Evolutionary conservation across 257 asterid species (phyloP).

Genomic region (Nicotiana tomentosiformis): DNA sequence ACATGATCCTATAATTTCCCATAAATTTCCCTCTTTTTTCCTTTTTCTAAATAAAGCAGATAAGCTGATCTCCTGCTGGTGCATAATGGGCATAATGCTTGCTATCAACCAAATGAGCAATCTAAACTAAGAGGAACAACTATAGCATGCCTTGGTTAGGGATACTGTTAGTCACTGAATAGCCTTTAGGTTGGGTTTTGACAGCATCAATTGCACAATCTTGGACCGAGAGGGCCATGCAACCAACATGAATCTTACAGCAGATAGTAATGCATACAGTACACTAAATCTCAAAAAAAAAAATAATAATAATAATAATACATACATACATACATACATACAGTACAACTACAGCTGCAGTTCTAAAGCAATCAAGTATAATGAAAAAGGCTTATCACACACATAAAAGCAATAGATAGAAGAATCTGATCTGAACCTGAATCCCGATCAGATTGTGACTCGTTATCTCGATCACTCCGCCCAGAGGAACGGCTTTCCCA

Average conservation of each 20-base stretch:
- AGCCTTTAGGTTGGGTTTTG: too few species aligned
- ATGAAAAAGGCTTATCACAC: background rate
- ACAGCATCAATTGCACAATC: too few species aligned
- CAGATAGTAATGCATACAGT: too few species aligned
- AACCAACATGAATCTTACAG: too few species aligned
- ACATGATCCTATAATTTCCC: background rate
- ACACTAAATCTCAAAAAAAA: too few species aligned
- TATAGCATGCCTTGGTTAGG: too few species aligned
- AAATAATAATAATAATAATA: background rate
- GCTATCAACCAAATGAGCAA: too few species aligned
- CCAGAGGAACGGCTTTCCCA: conserved; percentile 72
- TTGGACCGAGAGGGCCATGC: too few species aligned
- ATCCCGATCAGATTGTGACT: conserved; percentile 64
- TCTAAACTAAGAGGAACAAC: too few species aligned
- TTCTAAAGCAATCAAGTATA: background rate
- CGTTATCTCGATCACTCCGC: conserved; percentile 62
- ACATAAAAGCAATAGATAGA: background rate
- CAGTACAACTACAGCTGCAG: background rate
- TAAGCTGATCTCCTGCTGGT: too few species aligned
- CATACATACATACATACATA: background rate
- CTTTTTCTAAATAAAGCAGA: background rate
- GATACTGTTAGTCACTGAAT: too few species aligned
- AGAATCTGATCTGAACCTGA: conserved; percentile 49
- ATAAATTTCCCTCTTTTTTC: background rate
- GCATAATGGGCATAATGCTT: too few species aligned